Evolutionary conservation across 2,329 filamentous ascomycete genomes (phyloP), one percentile per base, ranked within the genome.

Genomic region (Podosphaera fusca): DNA sequence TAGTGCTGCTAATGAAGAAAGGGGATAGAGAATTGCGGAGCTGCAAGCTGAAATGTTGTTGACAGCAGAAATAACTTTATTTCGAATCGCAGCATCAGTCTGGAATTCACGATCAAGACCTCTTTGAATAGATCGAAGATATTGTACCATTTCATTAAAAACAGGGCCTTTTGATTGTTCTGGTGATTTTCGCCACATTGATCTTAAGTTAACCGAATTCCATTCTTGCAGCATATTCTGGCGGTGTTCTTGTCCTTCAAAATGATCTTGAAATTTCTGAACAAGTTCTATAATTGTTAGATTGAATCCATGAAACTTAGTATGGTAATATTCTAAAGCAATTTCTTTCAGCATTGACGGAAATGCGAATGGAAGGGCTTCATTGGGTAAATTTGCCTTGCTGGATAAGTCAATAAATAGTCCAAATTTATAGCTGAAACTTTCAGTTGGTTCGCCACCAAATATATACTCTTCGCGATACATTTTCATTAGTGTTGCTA

Each of bases 101-200:
- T 55, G 54, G 34, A 29, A 47, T 55, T 55, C 54, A 21, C 29
- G 21, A 55, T 46, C 38, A 29, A 55, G 54, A 8, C 38, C 54
- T 40, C 40, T 36, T 5, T 55, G 40, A 10, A 55, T 46, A 29
- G 21, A 9, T 46, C 38, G 54, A 34, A 55, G 36, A 46, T 46
- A 12, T 30, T 46, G n/a, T 29, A 34, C 34, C 38, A 55, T 55
- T 42, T 55, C 29, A 14, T 55, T 55, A 31, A 46, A 55, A 29
- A 46, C 29, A 9, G 2, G 50, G 14, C 40, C 36, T 55, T 46
- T 55, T 10, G 29, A 14, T 35, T 30, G 12, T 21, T 14, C 35
- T 4, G 52, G 36, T 12, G 14, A 12, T 29, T 55, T 29, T 35
- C 29, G 21, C 4, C 6, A 29, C 38, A 9, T 42, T 7, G 35